Percentiles rank a stretch among this genome's conserved stretches.
Conservation (phyloP, 805 yeast genomes). For the Metschnikowia kunwiensis region DNA sequence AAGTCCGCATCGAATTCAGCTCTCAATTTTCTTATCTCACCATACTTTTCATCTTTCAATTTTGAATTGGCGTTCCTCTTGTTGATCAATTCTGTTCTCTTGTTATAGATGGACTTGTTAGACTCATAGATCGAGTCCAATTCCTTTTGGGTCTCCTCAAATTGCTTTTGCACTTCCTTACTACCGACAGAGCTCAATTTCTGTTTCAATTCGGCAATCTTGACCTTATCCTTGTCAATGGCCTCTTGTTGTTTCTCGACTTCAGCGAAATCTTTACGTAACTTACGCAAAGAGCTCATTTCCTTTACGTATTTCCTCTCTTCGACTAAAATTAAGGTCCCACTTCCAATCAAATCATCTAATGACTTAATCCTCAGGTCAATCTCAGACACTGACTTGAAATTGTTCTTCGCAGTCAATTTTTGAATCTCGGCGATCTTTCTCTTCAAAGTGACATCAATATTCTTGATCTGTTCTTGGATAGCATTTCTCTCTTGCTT, state of each 20-base stretch:
- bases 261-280: slow-evolving; percentile 71
- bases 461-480: slow-evolving; percentile 66
- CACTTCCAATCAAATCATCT: slow-evolving; percentile 74
- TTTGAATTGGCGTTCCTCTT: slow-evolving; percentile 66
- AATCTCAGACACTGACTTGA: slow-evolving; percentile 65
- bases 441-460: slow-evolving; percentile 70
- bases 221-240: slow-evolving; percentile 73
- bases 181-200: slow-evolving; percentile 56
- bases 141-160: slow-evolving; percentile 64
- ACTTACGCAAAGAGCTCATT: slow-evolving; percentile 75
- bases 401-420: slow-evolving; percentile 65
- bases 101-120: slow-evolving; percentile 60
- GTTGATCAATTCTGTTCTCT: slow-evolving; percentile 60
- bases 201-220: slow-evolving; percentile 72
- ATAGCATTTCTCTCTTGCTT: slow-evolving; percentile 48
- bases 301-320: slow-evolving; percentile 86
- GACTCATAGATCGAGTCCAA: slow-evolving; percentile 62
- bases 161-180: slow-evolving; percentile 63
- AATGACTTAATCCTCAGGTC: slow-evolving; percentile 61
- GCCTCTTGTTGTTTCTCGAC: slow-evolving; percentile 73
- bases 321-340: slow-evolving; percentile 80
- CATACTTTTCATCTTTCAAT: slow-evolving; percentile 66
- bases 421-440: slow-evolving; percentile 72
- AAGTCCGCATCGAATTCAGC: slow-evolving; percentile 72
- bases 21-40: slow-evolving; percentile 64